phyloP scores from a whole-genome alignment of 345 rosid genomes.

The Eucalyptus polyanthemos region DNA sequence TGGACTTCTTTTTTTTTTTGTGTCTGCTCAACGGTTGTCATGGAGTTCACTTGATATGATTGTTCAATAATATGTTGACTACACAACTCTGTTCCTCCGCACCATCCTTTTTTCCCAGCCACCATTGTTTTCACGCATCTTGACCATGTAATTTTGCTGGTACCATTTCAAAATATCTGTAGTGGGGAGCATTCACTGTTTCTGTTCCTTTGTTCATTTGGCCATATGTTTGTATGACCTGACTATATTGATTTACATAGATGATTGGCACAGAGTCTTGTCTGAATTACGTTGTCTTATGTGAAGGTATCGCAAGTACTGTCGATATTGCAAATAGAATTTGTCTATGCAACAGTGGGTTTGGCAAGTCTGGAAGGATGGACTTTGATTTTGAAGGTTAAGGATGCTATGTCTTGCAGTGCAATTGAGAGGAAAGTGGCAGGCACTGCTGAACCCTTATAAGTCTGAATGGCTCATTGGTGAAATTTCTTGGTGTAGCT shows the following conservation, averaged over 20 bases:
- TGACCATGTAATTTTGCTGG: neutral
- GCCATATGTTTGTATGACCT: neutral
- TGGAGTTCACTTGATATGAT: neutral
- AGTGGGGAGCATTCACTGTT: neutral
- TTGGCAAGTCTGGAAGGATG: neutral
- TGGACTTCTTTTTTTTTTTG: neutral
- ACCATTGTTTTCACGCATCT: neutral
- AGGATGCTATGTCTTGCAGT: neutral
- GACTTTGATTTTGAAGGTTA: neutral
- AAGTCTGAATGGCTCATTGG: neutral
- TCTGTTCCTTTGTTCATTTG: neutral
- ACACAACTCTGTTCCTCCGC: neutral
- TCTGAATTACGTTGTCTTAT: neutral
- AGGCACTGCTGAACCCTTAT: neutral
- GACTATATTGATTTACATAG: neutral
- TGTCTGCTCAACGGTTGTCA: neutral
- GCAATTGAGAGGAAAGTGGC: neutral
- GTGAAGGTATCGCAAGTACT: neutral
- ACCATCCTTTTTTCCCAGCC: neutral
- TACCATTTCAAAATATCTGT: neutral
- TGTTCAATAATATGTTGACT: neutral
- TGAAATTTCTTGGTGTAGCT: neutral
- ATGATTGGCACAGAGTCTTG: neutral
- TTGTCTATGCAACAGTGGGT: neutral
- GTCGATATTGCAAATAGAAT: neutral